Evolutionary conservation across 169 alveolate species (phyloP), one percentile per base, ranked within the genome.

Genomic region (Ichthyophthirius multifiliis): DNA sequence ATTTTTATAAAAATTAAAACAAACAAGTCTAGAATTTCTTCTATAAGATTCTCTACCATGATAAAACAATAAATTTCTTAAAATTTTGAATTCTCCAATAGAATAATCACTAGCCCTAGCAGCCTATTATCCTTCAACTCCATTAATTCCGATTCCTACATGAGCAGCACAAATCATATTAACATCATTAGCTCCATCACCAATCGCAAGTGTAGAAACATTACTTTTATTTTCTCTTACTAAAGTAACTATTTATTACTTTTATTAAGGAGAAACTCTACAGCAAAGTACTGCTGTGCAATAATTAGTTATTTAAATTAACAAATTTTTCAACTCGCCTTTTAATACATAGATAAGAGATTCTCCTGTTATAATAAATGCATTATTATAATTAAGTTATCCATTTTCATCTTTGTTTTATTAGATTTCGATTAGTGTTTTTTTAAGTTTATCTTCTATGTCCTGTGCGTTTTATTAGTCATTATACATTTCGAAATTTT

Each of bases 121-220:
- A 2, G 98, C 98, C 6, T 32, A 12, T 32, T 65, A 65, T 5
- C 46, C 46, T 32, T 32, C 43, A 32, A 67, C 44, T 23, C 80
- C 80, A 37, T 71, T 71, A n/a, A 67, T 81, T 10, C 97, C 98
- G 7, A 95, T 82, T 18, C 98, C 97, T 35, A 96, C 95, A 86
- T 93, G 92, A 4, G 98, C 97, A 20, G 92, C 94, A 65, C 89
- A 83, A 16, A 96, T 86, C 98, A 96, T 96, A 39, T 94, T 92
- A 4, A 93, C 96, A 85, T 96, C 98, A 80, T 96, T 96, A 18
- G 97, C 97, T 41, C 98, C 98, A 92, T 96, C 98, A 0, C 98
- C 98, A 55, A 96, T 93, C 4, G 97, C 95, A 30, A 95, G 83
- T n/a, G 97, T 93, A 3, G 86, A 48, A 16, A 65, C 82, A 47